Conservation (phyloP, 371 early-diverging fungal genomes). For the Phascolomyces articulosus region DNA sequence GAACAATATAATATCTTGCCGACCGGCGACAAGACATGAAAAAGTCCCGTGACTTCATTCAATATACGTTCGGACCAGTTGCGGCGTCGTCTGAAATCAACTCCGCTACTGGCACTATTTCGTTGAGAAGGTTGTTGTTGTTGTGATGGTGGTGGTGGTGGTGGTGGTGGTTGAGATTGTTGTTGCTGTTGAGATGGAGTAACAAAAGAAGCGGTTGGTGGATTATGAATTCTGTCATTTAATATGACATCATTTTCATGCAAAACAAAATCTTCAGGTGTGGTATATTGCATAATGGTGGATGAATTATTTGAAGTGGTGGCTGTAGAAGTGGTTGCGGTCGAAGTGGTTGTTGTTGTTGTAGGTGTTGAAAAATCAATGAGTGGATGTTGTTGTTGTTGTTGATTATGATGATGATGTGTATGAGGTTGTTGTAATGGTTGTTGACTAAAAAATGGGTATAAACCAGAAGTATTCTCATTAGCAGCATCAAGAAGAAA, state of each 20-base stretch:
- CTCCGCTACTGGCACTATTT: conserved; percentile 15
- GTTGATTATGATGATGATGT: no score
- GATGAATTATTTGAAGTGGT: background rate
- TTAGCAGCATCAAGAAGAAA: background rate
- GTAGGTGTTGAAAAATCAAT: no score
- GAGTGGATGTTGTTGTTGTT: no score
- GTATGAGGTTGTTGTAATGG: background rate
- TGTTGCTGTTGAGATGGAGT: background rate
- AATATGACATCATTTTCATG: conserved; percentile 4
- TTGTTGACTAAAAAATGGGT: background rate
- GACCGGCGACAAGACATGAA: conserved; percentile 62
- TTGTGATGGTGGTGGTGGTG: background rate
- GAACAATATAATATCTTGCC: conserved; percentile 63
- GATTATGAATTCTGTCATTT: background rate
- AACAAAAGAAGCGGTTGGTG: background rate
- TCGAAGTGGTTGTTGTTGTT: background rate
- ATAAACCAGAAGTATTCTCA: background rate
- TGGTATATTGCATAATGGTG: background rate
- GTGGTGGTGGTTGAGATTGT: background rate
- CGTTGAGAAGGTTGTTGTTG: background rate
- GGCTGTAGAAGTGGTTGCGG: background rate
- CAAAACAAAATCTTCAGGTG: background rate
- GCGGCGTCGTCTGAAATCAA: conserved; percentile 55
- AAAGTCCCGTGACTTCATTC: conserved; percentile 62
- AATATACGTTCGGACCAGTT: conserved; percentile 61